Evolutionary conservation across 306 rosid genomes (phyloP).

Genomic region (Oxytropis ochrocephala): DNA sequence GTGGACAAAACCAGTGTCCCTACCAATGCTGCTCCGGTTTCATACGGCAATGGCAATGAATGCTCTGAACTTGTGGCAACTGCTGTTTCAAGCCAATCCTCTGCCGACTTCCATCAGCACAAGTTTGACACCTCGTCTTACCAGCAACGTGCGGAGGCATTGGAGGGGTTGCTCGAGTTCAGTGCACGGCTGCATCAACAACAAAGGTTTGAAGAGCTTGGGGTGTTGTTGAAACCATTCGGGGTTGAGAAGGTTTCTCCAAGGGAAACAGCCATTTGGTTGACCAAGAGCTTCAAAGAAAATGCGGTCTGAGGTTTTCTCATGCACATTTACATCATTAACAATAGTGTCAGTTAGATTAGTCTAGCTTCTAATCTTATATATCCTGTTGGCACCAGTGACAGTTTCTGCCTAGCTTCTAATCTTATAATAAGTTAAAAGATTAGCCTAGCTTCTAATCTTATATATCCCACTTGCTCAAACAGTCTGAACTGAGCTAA

Average conservation of each 20-base stretch:
- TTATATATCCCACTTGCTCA: neutral
- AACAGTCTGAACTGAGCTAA: neutral
- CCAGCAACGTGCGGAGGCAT: slow-evolving; percentile 85
- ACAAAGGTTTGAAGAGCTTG: slow-evolving; percentile 77
- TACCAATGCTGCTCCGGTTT: slow-evolving; percentile 30
- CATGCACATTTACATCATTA: neutral
- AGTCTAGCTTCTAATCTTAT: slow-evolving; percentile 18
- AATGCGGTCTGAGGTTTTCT: slow-evolving; percentile 24
- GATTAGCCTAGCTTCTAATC: too few species aligned
- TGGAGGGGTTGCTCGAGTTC: slow-evolving; percentile 93
- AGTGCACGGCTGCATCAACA: slow-evolving; percentile 83
- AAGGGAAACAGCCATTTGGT: slow-evolving; percentile 96
- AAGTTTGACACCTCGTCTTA: slow-evolving; percentile 74
- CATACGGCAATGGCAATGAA: slow-evolving; percentile 21
- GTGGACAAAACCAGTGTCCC: slow-evolving; percentile 44
- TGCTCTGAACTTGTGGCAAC: slow-evolving; percentile 56
- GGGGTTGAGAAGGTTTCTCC: slow-evolving; percentile 94
- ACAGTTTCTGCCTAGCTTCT: neutral
- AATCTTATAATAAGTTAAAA: neutral
- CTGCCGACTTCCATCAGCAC: slow-evolving; percentile 41
- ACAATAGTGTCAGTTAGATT: slow-evolving; percentile 1
- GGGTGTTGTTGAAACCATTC: slow-evolving; percentile 89
- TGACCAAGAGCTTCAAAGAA: slow-evolving; percentile 88
- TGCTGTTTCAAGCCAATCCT: slow-evolving; percentile 70
- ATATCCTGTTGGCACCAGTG: neutral